Base-by-base conservation (phyloP, 345 rosid genomes). In the Brassica nigra region DNA sequence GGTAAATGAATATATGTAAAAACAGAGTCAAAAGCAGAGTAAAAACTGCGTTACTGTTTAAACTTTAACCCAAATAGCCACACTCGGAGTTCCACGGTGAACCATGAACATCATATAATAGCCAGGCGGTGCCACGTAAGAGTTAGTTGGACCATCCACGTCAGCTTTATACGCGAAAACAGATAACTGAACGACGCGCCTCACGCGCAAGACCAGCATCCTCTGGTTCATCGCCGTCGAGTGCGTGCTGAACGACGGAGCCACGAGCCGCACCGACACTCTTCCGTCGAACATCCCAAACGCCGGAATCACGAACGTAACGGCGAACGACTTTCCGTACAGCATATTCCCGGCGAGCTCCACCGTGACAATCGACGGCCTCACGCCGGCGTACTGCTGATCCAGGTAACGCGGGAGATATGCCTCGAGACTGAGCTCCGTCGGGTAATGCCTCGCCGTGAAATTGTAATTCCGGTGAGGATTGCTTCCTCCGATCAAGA, bases 401-500 rank as follows among this genome's bases (percentile, higher is more conserved):
- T 86, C 84, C 36, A 94, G 73, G 81, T 92, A 94, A 4, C 80
- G 89, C 39, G 95, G 98, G 76, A 73, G 66, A 75, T 84, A 91
- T 0, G 97, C 97, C 85, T 92, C 97, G 65, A 94, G 84, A 76
- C 97, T 91, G 69, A 94, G 82, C 31, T 91, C 92, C 3, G 97
- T 92, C 57, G 89, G 92, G 80, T 89, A 90, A 1, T 86, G 88
- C 15, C 65, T n/a, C 49, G 86, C 90, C 11, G 86, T 90, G 87
- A 91, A 92, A 78, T 90, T 85, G 84, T 94, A 91, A 58, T 49
- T 78, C 28, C 66, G 64, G 84, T 94, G 88, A 10, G 97, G 98
- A 73, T 94, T 94, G 83, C 98, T 91, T 16, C 98, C 98, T 14
- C 93, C 97, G 66, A 94, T 89, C 23, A 94, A 77, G 27, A 94